A percentile compares a stretch with the other conserved stretches of the same genome.
Conservation (phyloP, 2,329 filamentous ascomycete genomes). For the Trichoderma sp. region DNA sequence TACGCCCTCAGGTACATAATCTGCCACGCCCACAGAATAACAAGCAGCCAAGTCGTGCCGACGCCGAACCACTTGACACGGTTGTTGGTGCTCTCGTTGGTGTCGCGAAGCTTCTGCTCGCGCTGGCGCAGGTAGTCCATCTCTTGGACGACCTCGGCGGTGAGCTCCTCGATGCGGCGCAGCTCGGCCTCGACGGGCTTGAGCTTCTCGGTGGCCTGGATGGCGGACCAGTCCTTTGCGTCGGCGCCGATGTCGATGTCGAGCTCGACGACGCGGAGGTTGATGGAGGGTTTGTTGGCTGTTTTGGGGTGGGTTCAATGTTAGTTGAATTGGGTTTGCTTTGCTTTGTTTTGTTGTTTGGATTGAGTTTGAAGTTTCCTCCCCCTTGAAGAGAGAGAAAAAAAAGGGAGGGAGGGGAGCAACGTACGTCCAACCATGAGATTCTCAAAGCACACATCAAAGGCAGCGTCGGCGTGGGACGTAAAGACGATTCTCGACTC, state of each 20-base stretch:
- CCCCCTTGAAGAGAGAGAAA: no score
- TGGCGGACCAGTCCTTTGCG: conserved; percentile 96
- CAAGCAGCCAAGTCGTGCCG: conserved; percentile 84
- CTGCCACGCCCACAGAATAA: conserved; percentile 92
- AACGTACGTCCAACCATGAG: conserved; percentile 65
- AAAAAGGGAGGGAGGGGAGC: background rate
- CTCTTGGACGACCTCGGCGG: conserved; percentile 82
- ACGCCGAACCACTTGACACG: conserved; percentile 98
- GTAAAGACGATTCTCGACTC: conserved; percentile 94
- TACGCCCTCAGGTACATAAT: conserved; percentile 96
- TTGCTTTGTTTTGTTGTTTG: background rate
- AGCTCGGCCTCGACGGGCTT: conserved; percentile 96
- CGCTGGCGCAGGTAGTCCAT: conserved; percentile 91
- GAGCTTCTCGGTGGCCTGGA: conserved; percentile 94
- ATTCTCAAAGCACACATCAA: conserved; percentile 97
- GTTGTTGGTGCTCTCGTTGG: conserved; percentile 99
- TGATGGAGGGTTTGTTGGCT: conserved; percentile 43
- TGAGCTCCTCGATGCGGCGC: conserved; percentile 85
- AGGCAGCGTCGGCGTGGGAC: conserved; percentile 83
- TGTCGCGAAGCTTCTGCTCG: conserved; percentile 95
- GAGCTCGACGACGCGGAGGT: conserved; percentile 75
- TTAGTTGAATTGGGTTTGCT: background rate
- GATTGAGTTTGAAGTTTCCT: background rate
- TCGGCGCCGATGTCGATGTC: conserved; percentile 96
- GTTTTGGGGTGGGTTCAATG: background rate